These are phyloP conservation scores for Dictyostelium brefeldianum DNA, from an alignment of 78 protist genomes.

Conservation along the genomic window DNA sequence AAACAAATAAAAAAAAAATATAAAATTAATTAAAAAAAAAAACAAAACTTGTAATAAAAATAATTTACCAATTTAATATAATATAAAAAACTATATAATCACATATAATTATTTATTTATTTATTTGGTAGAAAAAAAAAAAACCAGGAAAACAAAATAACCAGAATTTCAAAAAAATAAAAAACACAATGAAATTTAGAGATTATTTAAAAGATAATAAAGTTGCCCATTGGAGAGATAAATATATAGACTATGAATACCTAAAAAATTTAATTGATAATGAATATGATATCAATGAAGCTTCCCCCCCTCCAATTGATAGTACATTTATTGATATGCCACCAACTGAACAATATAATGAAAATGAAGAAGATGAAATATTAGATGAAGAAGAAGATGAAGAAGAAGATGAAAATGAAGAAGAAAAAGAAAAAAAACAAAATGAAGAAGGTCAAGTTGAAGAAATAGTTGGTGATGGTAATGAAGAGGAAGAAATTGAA, in stretches of 20 bases:
- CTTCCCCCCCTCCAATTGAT: neutral
- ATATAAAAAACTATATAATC: no score
- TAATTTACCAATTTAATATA: no score
- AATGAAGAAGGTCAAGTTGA: neutral
- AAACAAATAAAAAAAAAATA: no score
- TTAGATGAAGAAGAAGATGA: neutral
- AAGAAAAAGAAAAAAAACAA: neutral
- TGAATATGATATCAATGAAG: neutral
- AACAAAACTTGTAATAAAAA: no score
- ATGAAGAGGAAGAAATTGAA: neutral
- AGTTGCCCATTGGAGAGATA: conserved; percentile 66
- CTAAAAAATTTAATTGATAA: conserved; percentile 27
- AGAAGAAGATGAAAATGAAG: neutral
- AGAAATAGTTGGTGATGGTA: neutral
- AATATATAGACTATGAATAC: conserved; percentile 66
- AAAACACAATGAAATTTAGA: conserved; percentile 21
- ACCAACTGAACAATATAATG: neutral
- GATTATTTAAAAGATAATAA: conserved; percentile 4
- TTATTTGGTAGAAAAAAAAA: no score
- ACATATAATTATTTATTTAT: no score
- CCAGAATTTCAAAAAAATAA: neutral
- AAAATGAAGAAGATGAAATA: neutral
- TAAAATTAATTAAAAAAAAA: no score
- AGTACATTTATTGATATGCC: neutral
- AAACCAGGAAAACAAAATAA: no score